Base-by-base conservation (phyloP, 352 stramenopile genomes). In the Hyaloperonospora brassicae region DNA sequence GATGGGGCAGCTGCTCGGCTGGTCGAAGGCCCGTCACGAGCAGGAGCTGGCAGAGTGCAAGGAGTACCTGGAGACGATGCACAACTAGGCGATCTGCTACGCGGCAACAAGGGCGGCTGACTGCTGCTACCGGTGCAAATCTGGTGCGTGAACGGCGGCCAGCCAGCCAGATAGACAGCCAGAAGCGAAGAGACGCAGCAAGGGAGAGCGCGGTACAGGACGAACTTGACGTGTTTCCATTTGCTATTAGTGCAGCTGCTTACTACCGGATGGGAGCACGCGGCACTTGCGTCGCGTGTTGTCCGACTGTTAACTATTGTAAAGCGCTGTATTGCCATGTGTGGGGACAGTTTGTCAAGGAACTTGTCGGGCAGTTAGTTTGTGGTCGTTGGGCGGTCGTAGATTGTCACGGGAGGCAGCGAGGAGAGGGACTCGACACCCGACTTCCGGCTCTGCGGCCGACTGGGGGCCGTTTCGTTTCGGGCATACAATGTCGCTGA, bases 1-100 rank as follows among this genome's bases (percentile, higher is more conserved):
- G 73, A 98, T 98, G 93, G 84, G 71, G 25, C 80, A 90, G 53
- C 77, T 96, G 52, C 79, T 92, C 46, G 70, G 77, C 38, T 97
- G 90, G 90, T 78, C 42, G 43, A 90, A 89, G 68, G 62, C 73
- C 4, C 82, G 84, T 42, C 72, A 68, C 40, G 79, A 89, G 43
- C 64, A 86, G 59, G 84, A 95, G 70, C 55, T 75, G 31, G 70
- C 73, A 45, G 84, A 94, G 46, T 88, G 76, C 65, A 68, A 79
- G 42, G 72, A 73, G 55, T 95, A 84, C 67, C 68, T 95, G 47
- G 70, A 69, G 27, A 95, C 86, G 24, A 95, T 95, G 86, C 74
- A 93, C 80, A 91, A 84, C 61, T 88, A 82, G 64, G 47, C 52
- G 47, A 41, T 50, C 22, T 47, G 47, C 52, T 34, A 44, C 50